Base-by-base conservation (phyloP, 257 asterid genomes). In the Orobanche coerulescens region DNA sequence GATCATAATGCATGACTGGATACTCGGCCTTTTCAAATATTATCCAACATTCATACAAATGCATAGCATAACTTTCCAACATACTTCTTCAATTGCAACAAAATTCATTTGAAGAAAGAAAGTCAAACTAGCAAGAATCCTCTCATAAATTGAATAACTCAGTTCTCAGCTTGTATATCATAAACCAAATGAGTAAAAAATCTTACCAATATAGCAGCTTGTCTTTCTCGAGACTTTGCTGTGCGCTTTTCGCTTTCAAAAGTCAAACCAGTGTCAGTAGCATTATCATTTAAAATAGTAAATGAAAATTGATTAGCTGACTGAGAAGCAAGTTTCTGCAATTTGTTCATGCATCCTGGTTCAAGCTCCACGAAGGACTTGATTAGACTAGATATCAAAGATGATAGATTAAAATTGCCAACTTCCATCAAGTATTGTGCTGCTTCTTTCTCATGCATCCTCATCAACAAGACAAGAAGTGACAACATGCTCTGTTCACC, bases 151-250 rank as follows among this genome's bases (percentile, higher is more conserved):
- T 39, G 55, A 56, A 40, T 28, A 42, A 61, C 18, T 28, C 34
- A 47, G 25, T 34, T 39, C 51, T 40, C 44, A 52, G 55, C 46
- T 50, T 24, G 65, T 4, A 50, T 18, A 19, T 36, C 31, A 7
- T 53, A 65, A 40, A 28, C 24, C 2, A 6, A 11, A 53, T 3
- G 25, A 40, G 49, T 33, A 36, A 15, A n/a, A 74, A 47, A 64
- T 24, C 95, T 71, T 68, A 89, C 99, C 96, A 93, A 13, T 53
- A 89, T 78, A 54, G 99, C 95, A 83, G 97, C 92, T 77, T 93
- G 99, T 73, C 88, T 86, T 78, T 89, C 96, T 15, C 97, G 95
- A 73, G 99, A 79, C 76, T 82, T 83, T 64, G 92, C 95, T 85
- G 83, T 93, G 74, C 88, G 88, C 70, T 71, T 89, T 67, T 84